Base-by-base conservation (phyloP, 2,329 filamentous ascomycete genomes). In the Nemania bipapillata region DNA sequence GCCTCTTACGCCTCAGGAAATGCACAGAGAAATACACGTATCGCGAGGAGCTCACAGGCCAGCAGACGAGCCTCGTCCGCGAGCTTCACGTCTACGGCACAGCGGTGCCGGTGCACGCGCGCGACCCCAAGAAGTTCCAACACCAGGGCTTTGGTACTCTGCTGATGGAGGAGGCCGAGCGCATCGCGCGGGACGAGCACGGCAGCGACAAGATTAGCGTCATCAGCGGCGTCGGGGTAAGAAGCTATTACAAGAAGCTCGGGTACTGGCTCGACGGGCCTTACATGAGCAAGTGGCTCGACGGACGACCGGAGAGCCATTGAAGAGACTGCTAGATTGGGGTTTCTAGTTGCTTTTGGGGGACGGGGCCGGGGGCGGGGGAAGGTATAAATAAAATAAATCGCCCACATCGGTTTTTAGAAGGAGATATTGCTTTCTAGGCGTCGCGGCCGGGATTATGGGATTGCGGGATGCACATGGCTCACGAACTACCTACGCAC, bases 51-150 rank as follows among this genome's bases (percentile, higher is more conserved):
- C 87, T 99, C 45, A 90, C 86, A 0, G 90, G 89, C 1, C 95
- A 98, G 82, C 93, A 92, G 55, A 97, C 93, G 0, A 97, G 93
- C 80, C 86, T 99, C 75, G 94, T 99, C 4, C 88, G 96, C 57
- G 96, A 99, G 81, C 85, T 99, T 63, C 96, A 99, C 80, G 96
- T 99, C 0, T 99, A 99, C 78, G 96, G 96, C 7, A 95, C 93
- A 22, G 96, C 96, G 0, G 96, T 99, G n/a, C 96, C 96, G 0
- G 92, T 99, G 53, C 96, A 99, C 80, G 95, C 94, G 8, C 88
- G 96, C 65, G 96, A 99, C 75, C 94, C 95, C 22, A 91, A 92
- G 80, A 98, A 98, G 81, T 98, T 98, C 81, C 96, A 99, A 83
- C 96, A 99, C 82, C 96, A 97, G 79, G 96, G 96, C 0, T 99